phyloP scores from a whole-genome alignment of 2,329 filamentous ascomycete species.

The Diaporthe destruens region DNA sequence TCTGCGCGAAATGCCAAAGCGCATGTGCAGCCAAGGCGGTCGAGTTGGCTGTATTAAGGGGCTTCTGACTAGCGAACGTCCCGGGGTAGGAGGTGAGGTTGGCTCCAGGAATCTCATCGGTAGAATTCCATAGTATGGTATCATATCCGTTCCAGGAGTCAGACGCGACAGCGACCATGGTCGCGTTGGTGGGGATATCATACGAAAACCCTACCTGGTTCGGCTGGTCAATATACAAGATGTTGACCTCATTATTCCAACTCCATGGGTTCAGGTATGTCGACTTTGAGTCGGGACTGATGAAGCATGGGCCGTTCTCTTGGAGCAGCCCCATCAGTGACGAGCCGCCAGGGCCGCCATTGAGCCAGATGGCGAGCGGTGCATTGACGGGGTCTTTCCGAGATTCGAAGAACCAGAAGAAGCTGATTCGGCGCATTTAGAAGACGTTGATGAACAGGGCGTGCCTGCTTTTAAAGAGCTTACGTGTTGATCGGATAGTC shows the following conservation, averaged over 20 bases:
- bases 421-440: not conserved
- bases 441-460: not conserved
- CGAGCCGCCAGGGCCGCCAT: constrained; percentile 69
- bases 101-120: constrained; percentile 51
- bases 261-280: constrained; percentile 67
- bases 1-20: constrained; percentile 73
- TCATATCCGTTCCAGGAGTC: not conserved
- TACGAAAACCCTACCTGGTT: constrained; percentile 44
- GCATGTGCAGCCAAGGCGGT: constrained; percentile 64
- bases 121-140: constrained; percentile 49
- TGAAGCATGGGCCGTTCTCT: constrained; percentile 65
- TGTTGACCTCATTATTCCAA: constrained; percentile 66
- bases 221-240: constrained; percentile 74
- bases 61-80: constrained; percentile 53
- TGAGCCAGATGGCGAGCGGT: constrained; percentile 68
- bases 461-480: not conserved
- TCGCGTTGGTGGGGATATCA: constrained; percentile 39
- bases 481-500: constrained; percentile 41
- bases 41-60: constrained; percentile 59
- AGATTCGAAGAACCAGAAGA: constrained; percentile 40
- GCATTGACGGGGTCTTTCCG: constrained; percentile 43
- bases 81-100: constrained; percentile 55
- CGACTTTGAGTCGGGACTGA: constrained; percentile 63
- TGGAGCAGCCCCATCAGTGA: constrained; percentile 66
- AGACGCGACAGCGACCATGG: not conserved